Evolutionary conservation across 2,329 filamentous ascomycete species (phyloP).

Genomic region (Ceratocystis colombiana): DNA sequence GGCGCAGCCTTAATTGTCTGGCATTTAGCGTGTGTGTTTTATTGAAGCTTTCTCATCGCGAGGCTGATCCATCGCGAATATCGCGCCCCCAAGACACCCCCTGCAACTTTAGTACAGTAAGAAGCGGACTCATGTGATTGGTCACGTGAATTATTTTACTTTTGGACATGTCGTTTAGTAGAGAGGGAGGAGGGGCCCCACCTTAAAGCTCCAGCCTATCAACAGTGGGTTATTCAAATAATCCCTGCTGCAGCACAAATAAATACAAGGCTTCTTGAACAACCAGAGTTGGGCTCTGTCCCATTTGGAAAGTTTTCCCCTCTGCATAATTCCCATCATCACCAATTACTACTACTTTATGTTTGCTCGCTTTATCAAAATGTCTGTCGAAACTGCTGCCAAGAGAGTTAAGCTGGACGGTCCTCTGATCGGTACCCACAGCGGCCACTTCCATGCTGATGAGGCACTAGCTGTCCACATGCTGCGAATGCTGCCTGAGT

Average conservation of each 20-base stretch:
- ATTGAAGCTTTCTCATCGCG: conserved; percentile 20
- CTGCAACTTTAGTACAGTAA: not conserved
- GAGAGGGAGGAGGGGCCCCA: not conserved
- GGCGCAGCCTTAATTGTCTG: not conserved
- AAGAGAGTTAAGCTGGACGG: conserved; percentile 70
- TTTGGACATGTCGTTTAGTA: not conserved
- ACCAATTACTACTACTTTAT: conserved; percentile 22
- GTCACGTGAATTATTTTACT: not conserved
- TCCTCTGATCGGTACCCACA: conserved; percentile 78
- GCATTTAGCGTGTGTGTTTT: not conserved
- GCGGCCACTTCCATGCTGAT: conserved; percentile 97
- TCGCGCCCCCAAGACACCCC: conserved; percentile 18
- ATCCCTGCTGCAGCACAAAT: not conserved
- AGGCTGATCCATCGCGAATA: conserved; percentile 25
- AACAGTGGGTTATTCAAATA: conserved; percentile 17
- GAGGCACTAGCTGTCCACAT: conserved; percentile 95
- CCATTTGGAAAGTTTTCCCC: not conserved
- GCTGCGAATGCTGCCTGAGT: conserved; percentile 77
- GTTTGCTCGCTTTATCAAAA: conserved; percentile 39
- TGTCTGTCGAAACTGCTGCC: conserved; percentile 55
- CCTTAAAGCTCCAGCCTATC: conserved; percentile 14
- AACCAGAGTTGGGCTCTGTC: not conserved
- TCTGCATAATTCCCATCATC: not conserved
- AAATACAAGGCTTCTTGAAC: not conserved
- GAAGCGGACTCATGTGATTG: conserved; percentile 4